A percentile compares a stretch with the other conserved stretches of the same genome.
Conservation (phyloP, 106 monocot species). For the Agapanthus africanus region DNA sequence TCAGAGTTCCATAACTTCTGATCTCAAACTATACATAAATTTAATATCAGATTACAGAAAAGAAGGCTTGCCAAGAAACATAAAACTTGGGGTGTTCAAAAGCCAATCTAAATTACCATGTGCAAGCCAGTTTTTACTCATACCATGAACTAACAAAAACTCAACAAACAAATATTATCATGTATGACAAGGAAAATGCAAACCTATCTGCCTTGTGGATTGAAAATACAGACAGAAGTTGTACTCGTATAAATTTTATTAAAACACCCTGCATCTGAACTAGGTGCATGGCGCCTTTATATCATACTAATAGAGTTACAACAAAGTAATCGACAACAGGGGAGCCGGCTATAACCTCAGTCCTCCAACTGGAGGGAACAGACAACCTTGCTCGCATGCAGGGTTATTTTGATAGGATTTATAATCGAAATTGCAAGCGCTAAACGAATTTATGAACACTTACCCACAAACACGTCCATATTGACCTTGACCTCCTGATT, state of each 20-base stretch:
- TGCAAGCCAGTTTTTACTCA: neutral
- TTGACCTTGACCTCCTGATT: slow-evolving; percentile 97
- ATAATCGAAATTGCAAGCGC: neutral
- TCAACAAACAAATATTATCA: no score
- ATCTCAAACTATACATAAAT: neutral
- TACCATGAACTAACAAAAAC: no score
- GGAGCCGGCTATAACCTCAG: neutral
- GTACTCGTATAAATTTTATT: neutral
- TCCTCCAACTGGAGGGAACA: no score
- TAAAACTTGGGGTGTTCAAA: neutral
- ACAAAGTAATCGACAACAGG: neutral
- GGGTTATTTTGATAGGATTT: neutral
- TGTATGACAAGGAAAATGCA: no score
- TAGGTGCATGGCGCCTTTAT: neutral
- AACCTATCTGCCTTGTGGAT: no score
- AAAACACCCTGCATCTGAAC: neutral
- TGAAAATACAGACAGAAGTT: no score
- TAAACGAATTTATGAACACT: slow-evolving; percentile 15
- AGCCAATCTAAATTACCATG: neutral
- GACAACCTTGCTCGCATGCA: neutral
- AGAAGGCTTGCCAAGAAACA: neutral
- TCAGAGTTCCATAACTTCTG: neutral
- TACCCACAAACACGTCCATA: slow-evolving; percentile 95
- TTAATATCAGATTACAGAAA: neutral
- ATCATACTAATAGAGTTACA: neutral